phyloP scores from a whole-genome alignment of 306 rosid species.

The Cajanus cajan region DNA sequence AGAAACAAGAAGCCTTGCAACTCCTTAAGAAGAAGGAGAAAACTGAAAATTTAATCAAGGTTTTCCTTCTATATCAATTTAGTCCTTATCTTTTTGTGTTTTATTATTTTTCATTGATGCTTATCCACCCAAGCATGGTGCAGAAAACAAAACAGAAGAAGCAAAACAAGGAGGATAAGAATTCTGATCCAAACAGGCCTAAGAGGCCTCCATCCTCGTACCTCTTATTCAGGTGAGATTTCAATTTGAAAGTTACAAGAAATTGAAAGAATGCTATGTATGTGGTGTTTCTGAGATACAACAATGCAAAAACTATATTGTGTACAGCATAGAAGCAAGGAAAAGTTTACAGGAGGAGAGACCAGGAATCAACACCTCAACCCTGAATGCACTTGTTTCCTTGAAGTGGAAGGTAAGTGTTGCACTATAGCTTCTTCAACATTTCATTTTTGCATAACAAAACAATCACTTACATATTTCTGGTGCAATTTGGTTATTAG shows the following conservation, averaged over 20 bases:
- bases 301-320: not conserved
- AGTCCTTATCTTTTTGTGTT: not conserved
- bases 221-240: slow-evolving; percentile 64
- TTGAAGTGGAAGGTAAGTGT: slow-evolving; percentile 74
- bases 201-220: slow-evolving; percentile 84
- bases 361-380: slow-evolving; percentile 49
- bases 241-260: not conserved
- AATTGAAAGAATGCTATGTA: not conserved
- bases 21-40: slow-evolving; percentile 91
- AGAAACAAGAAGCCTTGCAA: slow-evolving; percentile 81
- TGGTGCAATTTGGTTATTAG: slow-evolving; percentile 26
- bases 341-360: slow-evolving; percentile 58
- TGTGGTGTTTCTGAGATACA: not conserved
- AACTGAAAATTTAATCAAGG: slow-evolving; percentile 80
- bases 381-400: slow-evolving; percentile 64
- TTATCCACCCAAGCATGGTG: not conserved
- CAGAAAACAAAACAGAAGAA: slow-evolving; percentile 80
- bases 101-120: not conserved
- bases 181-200: slow-evolving; percentile 79
- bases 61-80: not conserved
- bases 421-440: not conserved
- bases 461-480: not conserved
- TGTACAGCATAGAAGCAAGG: slow-evolving; percentile 74
- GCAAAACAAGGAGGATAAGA: slow-evolving; percentile 57
- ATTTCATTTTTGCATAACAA: not conserved